A percentile compares a stretch with the other conserved stretches of the same genome.
phyloP scores from a whole-genome alignment of 768 basidiomycete genomes.

The Agrocybe pediades region DNA sequence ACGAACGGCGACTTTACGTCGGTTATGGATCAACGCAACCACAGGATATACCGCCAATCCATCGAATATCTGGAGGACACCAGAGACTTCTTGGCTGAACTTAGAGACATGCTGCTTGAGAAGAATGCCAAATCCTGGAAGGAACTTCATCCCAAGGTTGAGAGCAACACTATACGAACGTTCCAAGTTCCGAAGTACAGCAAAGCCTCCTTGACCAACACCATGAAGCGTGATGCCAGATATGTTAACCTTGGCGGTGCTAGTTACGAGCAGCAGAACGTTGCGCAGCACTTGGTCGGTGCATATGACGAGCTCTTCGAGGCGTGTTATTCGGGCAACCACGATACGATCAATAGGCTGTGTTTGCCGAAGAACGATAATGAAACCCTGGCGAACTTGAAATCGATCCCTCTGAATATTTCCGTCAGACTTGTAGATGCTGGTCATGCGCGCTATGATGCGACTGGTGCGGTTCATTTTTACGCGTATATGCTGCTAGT shows the following conservation, averaged over 20 bases:
- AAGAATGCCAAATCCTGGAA: conserved; percentile 44
- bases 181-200: neutral
- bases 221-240: no score
- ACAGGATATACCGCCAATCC: conserved; percentile 4
- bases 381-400: conserved; percentile 14
- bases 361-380: conserved; percentile 48
- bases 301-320: conserved; percentile 58
- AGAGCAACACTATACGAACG: conserved; percentile 10
- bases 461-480: conserved; percentile 21
- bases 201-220: conserved; percentile 3
- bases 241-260: neutral
- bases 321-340: conserved; percentile 55
- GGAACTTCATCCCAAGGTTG: conserved; percentile 35
- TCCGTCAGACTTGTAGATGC: conserved; percentile 31
- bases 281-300: conserved; percentile 33
- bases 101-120: conserved; percentile 31
- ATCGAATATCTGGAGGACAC: conserved; percentile 24
- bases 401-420: conserved; percentile 42
- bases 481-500: neutral
- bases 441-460: conserved; percentile 13
- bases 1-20: neutral
- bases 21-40: neutral
- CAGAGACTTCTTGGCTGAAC: conserved; percentile 34
- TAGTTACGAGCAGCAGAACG: conserved; percentile 25
- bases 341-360: conserved; percentile 48